Percentiles rank a stretch among this genome's conserved stretches.
These are phyloP conservation scores for Phytophthora vignae DNA, from an alignment of 352 stramenopile species.

Conservation along the genomic window DNA sequence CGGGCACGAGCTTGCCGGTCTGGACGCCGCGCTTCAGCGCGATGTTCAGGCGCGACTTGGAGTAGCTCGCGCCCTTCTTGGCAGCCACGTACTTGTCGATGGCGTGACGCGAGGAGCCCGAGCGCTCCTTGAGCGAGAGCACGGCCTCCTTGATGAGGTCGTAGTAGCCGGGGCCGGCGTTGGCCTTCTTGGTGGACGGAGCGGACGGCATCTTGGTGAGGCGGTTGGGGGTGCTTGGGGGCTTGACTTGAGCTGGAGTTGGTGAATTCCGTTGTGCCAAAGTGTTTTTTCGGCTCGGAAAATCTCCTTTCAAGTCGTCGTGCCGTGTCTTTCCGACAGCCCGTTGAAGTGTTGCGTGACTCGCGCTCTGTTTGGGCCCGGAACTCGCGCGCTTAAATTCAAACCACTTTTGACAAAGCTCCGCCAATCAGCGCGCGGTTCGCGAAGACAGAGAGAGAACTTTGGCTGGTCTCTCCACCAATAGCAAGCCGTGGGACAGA, in stretches of 20 bases:
- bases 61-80: conserved; percentile 86
- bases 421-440: conserved; percentile 49
- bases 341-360: conserved; percentile 32
- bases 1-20: conserved; percentile 89
- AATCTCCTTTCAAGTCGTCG: conserved; percentile 16
- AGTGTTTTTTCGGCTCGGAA: conserved; percentile 8
- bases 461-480: conserved; percentile 26
- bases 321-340: conserved; percentile 26
- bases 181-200: conserved; percentile 67
- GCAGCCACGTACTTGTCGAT: conserved; percentile 95
- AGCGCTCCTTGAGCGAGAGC: conserved; percentile 91
- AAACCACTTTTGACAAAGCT: conserved; percentile 33
- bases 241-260: conserved; percentile 31
- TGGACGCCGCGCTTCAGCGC: conserved; percentile 92
- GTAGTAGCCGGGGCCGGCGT: conserved; percentile 83
- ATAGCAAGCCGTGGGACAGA: conserved; percentile 23
- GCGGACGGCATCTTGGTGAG: conserved; percentile 50
- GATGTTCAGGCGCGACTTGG: conserved; percentile 86
- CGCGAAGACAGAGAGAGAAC: conserved; percentile 46
- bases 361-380: conserved; percentile 28
- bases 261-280: conserved; percentile 59
- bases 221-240: conserved; percentile 3
- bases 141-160: conserved; percentile 95
- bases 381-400: conserved; percentile 30
- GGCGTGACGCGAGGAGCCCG: conserved; percentile 91